phyloP scores from a whole-genome alignment of 2,329 filamentous ascomycete species.

The Verticillium albo-atrum region DNA sequence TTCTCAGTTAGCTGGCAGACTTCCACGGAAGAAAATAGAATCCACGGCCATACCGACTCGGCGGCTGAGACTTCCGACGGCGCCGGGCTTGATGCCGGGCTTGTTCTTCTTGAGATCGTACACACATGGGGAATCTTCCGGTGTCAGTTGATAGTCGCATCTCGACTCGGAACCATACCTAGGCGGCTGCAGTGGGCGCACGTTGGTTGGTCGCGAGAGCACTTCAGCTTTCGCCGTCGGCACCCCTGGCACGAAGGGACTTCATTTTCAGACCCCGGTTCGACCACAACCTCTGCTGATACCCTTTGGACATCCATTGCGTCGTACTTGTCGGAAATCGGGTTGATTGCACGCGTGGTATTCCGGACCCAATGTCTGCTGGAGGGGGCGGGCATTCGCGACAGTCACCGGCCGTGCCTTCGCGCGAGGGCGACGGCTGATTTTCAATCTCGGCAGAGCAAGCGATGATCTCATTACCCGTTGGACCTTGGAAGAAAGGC shows the following conservation, averaged over 20 bases:
- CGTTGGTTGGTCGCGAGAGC: conserved; percentile 25
- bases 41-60: conserved; percentile 12
- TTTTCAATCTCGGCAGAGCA: not conserved
- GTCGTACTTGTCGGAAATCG: not conserved
- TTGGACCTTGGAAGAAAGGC: not conserved
- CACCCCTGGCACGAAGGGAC: conserved; percentile 26
- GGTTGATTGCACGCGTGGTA: not conserved
- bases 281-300: not conserved
- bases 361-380: not conserved
- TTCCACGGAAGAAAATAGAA: not conserved
- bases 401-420: conserved; percentile 12
- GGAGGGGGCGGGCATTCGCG: conserved; percentile 5
- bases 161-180: conserved; percentile 9
- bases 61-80: conserved; percentile 15
- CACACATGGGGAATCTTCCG: conserved; percentile 15
- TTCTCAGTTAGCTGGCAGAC: not conserved
- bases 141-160: not conserved
- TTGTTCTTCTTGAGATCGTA: conserved; percentile 19
- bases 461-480: conserved; percentile 2
- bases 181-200: conserved; percentile 25
- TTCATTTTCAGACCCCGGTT: conserved; percentile 10
- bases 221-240: conserved; percentile 26
- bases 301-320: not conserved
- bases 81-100: conserved; percentile 17
- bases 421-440: conserved; percentile 8